phyloP scores from a whole-genome alignment of 2,329 filamentous ascomycete genomes.

The Fusarium burgessii region DNA sequence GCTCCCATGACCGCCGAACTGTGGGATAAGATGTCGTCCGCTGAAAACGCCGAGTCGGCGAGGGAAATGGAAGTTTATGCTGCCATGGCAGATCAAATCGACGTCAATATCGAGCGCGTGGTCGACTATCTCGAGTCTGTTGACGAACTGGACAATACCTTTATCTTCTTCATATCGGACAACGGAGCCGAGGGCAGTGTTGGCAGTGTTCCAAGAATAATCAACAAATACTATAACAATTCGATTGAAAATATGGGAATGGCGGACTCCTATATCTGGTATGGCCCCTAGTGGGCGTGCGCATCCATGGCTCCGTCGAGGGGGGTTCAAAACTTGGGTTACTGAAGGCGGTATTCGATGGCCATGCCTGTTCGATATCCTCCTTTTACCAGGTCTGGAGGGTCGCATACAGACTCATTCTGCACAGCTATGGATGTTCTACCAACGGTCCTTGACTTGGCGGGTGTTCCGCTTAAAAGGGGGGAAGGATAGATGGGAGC shows the following conservation, averaged over 20 bases:
- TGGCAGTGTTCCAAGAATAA: conserved; percentile 29
- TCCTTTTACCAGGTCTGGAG: conserved; percentile 35
- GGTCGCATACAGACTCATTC: conserved; percentile 51
- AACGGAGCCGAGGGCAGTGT: conserved; percentile 15
- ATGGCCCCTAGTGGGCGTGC: conserved; percentile 67
- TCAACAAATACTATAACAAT: conserved; percentile 60
- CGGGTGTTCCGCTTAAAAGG: conserved; percentile 61
- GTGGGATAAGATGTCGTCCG: conserved; percentile 14
- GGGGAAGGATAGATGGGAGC: conserved; percentile 31
- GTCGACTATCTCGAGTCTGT: conserved; percentile 59
- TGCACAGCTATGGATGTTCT: conserved; percentile 63
- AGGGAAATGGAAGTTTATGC: conserved; percentile 62
- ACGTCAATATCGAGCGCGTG: conserved; percentile 64
- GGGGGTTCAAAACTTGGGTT: conserved; percentile 53
- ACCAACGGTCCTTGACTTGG: conserved; percentile 62
- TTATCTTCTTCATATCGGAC: conserved; percentile 13
- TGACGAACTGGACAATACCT: conserved; percentile 6
- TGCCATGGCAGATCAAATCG: conserved; percentile 68
- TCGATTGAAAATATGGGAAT: conserved; percentile 66
- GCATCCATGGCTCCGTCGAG: conserved; percentile 53
- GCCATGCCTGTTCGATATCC: conserved; percentile 45
- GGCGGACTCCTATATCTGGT: conserved; percentile 70
- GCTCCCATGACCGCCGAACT: conserved; percentile 19
- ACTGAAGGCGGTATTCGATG: conserved; percentile 46
- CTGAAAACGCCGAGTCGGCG: conserved; percentile 29